phyloP scores from a whole-genome alignment of 164 flowering plant species.

The Sextonia rubra region DNA sequence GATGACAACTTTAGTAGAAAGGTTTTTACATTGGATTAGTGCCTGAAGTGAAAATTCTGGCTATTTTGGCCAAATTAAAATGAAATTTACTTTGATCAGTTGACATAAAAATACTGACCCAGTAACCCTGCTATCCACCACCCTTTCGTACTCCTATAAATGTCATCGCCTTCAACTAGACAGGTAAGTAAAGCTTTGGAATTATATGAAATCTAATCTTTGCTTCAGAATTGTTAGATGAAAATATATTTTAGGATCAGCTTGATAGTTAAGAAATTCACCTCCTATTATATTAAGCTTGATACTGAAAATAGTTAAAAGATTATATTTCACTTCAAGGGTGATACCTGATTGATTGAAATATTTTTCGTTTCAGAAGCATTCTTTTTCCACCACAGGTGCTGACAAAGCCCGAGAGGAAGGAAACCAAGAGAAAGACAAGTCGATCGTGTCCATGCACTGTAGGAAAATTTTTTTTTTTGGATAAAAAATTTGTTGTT shows the following conservation, averaged over 20 bases:
- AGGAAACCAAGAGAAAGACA: constrained; percentile 30
- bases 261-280: too few relatives aligned
- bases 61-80: too few relatives aligned
- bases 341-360: neutral
- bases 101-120: too few relatives aligned
- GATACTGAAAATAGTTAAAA: neutral
- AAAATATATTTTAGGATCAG: neutral
- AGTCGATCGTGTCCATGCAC: constrained; percentile 3
- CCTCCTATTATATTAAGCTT: neutral
- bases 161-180: too few relatives aligned
- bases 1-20: too few relatives aligned
- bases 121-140: too few relatives aligned
- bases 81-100: too few relatives aligned
- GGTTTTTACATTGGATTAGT: too few relatives aligned
- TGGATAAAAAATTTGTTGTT: neutral
- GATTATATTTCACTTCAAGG: neutral
- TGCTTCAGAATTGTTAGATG: neutral
- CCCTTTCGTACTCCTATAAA: too few relatives aligned
- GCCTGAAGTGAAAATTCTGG: too few relatives aligned
- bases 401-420: constrained; percentile 23
- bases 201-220: too few relatives aligned
- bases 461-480: too few relatives aligned
- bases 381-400: constrained; percentile 32
- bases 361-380: constrained; percentile 23
- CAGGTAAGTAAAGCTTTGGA: neutral